These are phyloP conservation scores for Rubia balearica DNA, from an alignment of 305 asterid genomes.

Conservation along the genomic window DNA sequence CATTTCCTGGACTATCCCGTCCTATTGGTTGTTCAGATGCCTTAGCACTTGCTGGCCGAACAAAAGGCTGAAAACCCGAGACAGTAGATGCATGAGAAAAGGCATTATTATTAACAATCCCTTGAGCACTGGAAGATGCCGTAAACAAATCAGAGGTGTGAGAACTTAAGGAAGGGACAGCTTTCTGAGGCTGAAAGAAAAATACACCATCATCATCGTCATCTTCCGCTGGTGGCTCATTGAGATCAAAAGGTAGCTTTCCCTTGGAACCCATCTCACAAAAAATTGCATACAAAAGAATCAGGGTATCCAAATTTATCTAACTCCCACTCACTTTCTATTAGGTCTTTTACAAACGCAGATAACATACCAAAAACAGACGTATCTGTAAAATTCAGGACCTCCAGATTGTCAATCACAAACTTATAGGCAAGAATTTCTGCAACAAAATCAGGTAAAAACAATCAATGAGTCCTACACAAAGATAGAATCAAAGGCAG, in stretches of 20 bases:
- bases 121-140: slow-evolving; percentile 52
- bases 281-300: slow-evolving; percentile 55
- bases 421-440: slow-evolving; percentile 27
- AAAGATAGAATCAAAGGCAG: not conserved
- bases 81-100: slow-evolving; percentile 93
- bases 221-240: slow-evolving; percentile 86
- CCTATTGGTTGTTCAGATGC: slow-evolving; percentile 35
- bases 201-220: slow-evolving; percentile 56
- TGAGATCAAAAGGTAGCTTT: slow-evolving; percentile 88
- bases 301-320: slow-evolving; percentile 41
- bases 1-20: slow-evolving; percentile 27
- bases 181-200: slow-evolving; percentile 85
- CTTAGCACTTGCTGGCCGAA: slow-evolving; percentile 44
- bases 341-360: slow-evolving; percentile 40
- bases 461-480: slow-evolving; percentile 1
- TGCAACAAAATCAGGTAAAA: slow-evolving; percentile 24
- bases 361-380: slow-evolving; percentile 41
- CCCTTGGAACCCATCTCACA: slow-evolving; percentile 93
- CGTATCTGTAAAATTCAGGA: slow-evolving; percentile 32
- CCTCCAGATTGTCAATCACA: slow-evolving; percentile 34
- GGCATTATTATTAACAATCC: slow-evolving; percentile 87
- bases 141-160: slow-evolving; percentile 57
- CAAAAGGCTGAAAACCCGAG: slow-evolving; percentile 98
- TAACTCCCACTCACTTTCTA: slow-evolving; percentile 30
- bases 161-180: slow-evolving; percentile 73